A percentile compares a stretch with the other conserved stretches of the same genome.
Conservation (phyloP, 371 early-diverging fungal genomes). For the Apophysomyces sp. region DNA sequence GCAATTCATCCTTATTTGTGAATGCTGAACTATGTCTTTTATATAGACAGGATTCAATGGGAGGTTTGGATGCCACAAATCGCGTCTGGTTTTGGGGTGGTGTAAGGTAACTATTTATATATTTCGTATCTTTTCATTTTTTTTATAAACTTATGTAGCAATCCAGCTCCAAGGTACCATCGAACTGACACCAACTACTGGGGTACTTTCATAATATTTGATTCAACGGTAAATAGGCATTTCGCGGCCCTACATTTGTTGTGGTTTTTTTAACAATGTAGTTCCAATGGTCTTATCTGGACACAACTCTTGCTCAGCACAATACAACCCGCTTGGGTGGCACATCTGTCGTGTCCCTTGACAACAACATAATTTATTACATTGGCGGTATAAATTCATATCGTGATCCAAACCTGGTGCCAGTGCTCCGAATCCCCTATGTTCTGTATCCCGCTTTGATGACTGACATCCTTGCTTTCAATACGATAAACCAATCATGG, state of each 20-base stretch:
- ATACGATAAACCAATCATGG: constrained; percentile 6
- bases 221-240: no score
- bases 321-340: constrained; percentile 1
- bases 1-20: background rate
- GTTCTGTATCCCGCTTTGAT: background rate
- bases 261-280: no score
- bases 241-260: no score
- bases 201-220: no score
- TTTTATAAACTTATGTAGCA: no score
- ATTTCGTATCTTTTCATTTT: background rate
- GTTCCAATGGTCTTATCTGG: no score
- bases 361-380: constrained; percentile 9
- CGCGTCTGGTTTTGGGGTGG: constrained; percentile 18
- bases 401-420: background rate
- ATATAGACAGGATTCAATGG: constrained; percentile 2
- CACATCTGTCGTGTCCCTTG: constrained; percentile 7
- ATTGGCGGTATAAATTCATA: constrained; percentile 14
- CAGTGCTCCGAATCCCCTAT: background rate
- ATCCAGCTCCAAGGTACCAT: no score
- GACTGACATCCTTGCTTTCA: constrained; percentile 8
- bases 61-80: constrained; percentile 1
- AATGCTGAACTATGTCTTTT: background rate
- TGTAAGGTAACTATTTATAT: background rate
- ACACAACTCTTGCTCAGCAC: background rate
- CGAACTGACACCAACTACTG: no score